phyloP scores from a whole-genome alignment of 2,329 filamentous ascomycete genomes.

The Aspergillus sojae region DNA sequence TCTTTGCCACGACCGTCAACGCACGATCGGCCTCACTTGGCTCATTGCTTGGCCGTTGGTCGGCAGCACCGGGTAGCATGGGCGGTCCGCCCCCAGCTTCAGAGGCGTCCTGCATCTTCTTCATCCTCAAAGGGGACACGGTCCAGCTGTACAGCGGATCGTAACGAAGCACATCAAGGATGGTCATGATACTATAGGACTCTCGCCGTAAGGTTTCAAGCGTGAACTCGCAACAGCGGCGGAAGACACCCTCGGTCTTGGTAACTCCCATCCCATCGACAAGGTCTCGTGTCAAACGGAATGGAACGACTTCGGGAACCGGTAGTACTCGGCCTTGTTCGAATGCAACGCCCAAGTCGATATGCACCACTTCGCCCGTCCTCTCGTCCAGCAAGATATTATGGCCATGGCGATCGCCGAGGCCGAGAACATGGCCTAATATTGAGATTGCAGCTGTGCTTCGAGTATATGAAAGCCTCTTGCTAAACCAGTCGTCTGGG shows the following conservation, averaged over 20 bases:
- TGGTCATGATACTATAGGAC: conserved; percentile 96
- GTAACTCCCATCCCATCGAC: conserved; percentile 97
- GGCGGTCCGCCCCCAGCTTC: conserved; percentile 45
- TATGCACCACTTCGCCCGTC: conserved; percentile 93
- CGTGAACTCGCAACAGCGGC: conserved; percentile 97
- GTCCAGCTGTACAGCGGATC: conserved; percentile 97
- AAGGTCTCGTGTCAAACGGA: conserved; percentile 89
- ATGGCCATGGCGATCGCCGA: conserved; percentile 93
- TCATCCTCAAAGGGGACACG: conserved; percentile 70
- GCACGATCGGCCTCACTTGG: conserved; percentile 86
- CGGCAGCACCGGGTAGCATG: conserved; percentile 31
- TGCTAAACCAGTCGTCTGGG: conserved; percentile 94
- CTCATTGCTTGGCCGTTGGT: conserved; percentile 53
- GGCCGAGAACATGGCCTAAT: conserved; percentile 85
- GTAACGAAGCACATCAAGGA: conserved; percentile 95
- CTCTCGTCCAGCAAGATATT: conserved; percentile 92
- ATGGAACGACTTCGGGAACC: conserved; percentile 93
- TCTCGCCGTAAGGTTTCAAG: conserved; percentile 93
- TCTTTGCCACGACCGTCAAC: conserved; percentile 91
- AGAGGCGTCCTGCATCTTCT: conserved; percentile 65
- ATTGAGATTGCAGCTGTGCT: conserved; percentile 95
- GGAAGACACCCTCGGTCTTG: conserved; percentile 92
- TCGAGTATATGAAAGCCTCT: conserved; percentile 85
- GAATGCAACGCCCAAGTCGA: conserved; percentile 95
- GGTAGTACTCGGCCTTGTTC: conserved; percentile 95